Evolutionary conservation across 441 rosid genomes (phyloP), one percentile per base, ranked within the genome.

Genomic region (Mallotus repandus): DNA sequence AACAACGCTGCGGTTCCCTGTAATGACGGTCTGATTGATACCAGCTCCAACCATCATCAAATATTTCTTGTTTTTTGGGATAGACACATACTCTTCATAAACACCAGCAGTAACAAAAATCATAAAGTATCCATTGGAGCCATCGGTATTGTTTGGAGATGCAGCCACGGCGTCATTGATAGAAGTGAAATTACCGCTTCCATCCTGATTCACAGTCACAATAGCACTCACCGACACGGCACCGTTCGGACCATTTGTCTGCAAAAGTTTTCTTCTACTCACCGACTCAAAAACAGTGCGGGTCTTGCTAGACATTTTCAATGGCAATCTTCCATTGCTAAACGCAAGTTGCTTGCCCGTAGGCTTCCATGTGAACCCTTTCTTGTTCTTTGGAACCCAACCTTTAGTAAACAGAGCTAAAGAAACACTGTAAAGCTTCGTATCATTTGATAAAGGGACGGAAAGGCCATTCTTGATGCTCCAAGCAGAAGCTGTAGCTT

Each of bases 1-100:
- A 10, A 77, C 89, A 10, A 88, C 91, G 70, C 84, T 95, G 6
- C 90, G 92, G 76, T 93, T 93, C 57, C 99, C 98, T 7, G 97
- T 90, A 56, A 95, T 85, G 19, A 93, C 67, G 4, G 98, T 95
- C 67, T 76, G 89, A 73, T 90, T 90, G 60, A 95, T 93, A 19
- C 99, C 99, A 6, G 86, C 99, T 18, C 99, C 99, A 9, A 93
- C 79, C 76, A 95, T 93, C 96, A 93, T 90, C 41, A 95, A 78
- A 59, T 87, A 87, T 21, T 68, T 82, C 81, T 93, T 95, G 56
- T 78, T 90, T 84, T 87, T 95, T 2, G 89, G 74, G 65, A 95
- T 81, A 29, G 89, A 77, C 3, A 95, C 78, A 14, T 91, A 90
- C 82, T 95, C 99, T 60, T 90, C 86, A 59, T 93, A 95, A 53